Base-by-base conservation (phyloP, 768 basidiomycete species). In the Floccularia luteovirens region DNA sequence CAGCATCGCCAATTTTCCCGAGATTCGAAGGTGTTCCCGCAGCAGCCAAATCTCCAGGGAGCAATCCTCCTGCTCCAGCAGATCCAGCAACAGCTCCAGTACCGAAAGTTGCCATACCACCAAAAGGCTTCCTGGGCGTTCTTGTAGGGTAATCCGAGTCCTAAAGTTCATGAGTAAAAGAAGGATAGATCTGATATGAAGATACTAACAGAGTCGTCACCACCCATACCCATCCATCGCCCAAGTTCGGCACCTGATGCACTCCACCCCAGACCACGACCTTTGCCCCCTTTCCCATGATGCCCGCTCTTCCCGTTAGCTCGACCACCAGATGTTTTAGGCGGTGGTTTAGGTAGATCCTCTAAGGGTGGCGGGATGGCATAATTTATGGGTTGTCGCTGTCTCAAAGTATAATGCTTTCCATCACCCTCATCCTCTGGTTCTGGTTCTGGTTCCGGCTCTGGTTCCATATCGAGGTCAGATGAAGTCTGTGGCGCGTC, bases 21-120 rank as follows among this genome's bases (percentile, higher is more conserved):
- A 90, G 63, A 51, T 90, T 89, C 2, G 87, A 88, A 2, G 89
- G 88, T 2, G 85, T 88, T 1, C 88, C 86, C 19, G 74, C 82
- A 31, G 79, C 74, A 12, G 77, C 77, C 11, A 86, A 61, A 47
- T 85, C 85, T 1, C 72, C 70, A 2, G 77, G 67, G 17, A 85
- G 48, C 58, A 89, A 62, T 6, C 82, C 75, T 13, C 71, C 71
- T 0, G 67, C 68, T 19, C 70, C 72, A 3, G 58, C 61, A 28
- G 48, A 49, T 4, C 62, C 67, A 1, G 74, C 67, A 24, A 70
- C 66, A 31, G 69, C 72, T 4, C 74, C 77, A 46, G 68, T 65
- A 43, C 77, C 69, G 51, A 73, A 67, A 6, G 76, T 75, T 8
- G 70, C 71, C 23, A 67, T 51, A 1, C 63, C 62, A 2, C 75